Conservation (phyloP, 352 stramenopile genomes). For the Pythium utonaiense region DNA sequence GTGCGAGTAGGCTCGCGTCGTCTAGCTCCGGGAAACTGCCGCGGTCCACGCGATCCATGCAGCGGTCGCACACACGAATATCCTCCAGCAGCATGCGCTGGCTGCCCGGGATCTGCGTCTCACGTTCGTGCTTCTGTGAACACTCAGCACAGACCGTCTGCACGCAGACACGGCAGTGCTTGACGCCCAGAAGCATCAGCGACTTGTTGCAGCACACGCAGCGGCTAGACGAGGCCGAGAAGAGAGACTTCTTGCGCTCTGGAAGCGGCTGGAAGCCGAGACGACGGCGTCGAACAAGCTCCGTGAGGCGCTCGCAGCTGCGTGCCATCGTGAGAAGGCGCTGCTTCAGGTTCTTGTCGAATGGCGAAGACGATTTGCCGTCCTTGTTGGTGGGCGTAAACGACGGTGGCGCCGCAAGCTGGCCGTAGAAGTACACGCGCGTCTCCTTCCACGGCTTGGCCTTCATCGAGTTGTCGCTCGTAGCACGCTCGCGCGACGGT, state of each 20-base stretch:
- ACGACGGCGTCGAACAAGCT: slow-evolving; percentile 52
- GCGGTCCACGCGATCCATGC: slow-evolving; percentile 52
- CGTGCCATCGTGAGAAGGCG: slow-evolving; percentile 20
- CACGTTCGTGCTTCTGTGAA: slow-evolving; percentile 31
- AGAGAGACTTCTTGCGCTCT: slow-evolving; percentile 25
- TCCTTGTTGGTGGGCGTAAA: not conserved
- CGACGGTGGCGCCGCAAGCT: slow-evolving; percentile 4
- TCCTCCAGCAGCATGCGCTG: slow-evolving; percentile 23
- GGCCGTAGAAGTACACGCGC: slow-evolving; percentile 25
- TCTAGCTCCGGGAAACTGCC: slow-evolving; percentile 44
- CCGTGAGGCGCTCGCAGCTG: slow-evolving; percentile 31
- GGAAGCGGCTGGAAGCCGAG: slow-evolving; percentile 50
- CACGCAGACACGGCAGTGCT: slow-evolving; percentile 55
- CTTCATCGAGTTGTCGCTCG: not conserved
- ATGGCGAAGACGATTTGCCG: not conserved
- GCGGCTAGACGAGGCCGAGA: slow-evolving; percentile 31
- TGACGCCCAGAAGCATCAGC: slow-evolving; percentile 32
- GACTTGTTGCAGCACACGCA: slow-evolving; percentile 67
- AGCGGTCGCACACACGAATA: slow-evolving; percentile 57
- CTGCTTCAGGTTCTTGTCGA: slow-evolving; percentile 19
- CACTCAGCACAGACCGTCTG: slow-evolving; percentile 58
- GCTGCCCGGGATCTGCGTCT: slow-evolving; percentile 10
- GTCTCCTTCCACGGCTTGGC: slow-evolving; percentile 15
- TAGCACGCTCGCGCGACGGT: not conserved
- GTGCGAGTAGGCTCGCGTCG: slow-evolving; percentile 22